These are phyloP conservation scores for Phytophthora pini DNA, from an alignment of 352 stramenopile species.

Conservation along the genomic window DNA sequence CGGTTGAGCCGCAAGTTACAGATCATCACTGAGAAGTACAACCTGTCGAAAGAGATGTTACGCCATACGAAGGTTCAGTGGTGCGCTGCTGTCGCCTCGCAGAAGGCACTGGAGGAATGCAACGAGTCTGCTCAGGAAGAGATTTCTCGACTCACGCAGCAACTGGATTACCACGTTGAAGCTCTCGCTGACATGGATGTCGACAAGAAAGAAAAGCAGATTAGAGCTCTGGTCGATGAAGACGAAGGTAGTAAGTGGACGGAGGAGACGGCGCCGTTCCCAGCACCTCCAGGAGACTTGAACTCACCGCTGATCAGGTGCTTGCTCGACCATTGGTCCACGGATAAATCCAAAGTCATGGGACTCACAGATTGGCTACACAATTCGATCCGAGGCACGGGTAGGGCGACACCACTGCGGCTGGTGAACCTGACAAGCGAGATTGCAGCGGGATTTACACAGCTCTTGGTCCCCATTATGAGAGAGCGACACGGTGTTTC, in stretches of 20 bases:
- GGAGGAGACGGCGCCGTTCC: constrained; percentile 59
- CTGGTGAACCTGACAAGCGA: constrained; percentile 58
- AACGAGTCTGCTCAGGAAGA: constrained; percentile 57
- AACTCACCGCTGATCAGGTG: constrained; percentile 73
- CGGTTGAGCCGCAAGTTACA: constrained; percentile 46
- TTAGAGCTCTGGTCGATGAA: constrained; percentile 28
- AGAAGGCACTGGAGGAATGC: constrained; percentile 71
- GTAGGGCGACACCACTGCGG: constrained; percentile 46
- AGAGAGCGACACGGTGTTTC: constrained; percentile 67
- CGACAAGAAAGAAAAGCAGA: constrained; percentile 28
- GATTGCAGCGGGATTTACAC: constrained; percentile 63
- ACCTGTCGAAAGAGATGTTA: constrained; percentile 59
- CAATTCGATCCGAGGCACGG: constrained; percentile 60
- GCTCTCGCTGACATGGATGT: constrained; percentile 25
- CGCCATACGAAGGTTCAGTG: constrained; percentile 72
- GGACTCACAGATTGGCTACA: constrained; percentile 69
- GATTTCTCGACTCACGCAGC: constrained; percentile 53
- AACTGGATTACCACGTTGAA: constrained; percentile 55
- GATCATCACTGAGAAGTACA: constrained; percentile 52
- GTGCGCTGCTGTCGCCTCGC: constrained; percentile 62
- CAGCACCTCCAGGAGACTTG: constrained; percentile 64
- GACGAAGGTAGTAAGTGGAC: constrained; percentile 50
- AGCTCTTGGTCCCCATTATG: constrained; percentile 75
- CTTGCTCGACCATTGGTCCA: constrained; percentile 72
- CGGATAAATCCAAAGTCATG: constrained; percentile 67